These are phyloP conservation scores for Crotalaria pallida DNA, from an alignment of 306 rosid genomes.

Conservation along the genomic window DNA sequence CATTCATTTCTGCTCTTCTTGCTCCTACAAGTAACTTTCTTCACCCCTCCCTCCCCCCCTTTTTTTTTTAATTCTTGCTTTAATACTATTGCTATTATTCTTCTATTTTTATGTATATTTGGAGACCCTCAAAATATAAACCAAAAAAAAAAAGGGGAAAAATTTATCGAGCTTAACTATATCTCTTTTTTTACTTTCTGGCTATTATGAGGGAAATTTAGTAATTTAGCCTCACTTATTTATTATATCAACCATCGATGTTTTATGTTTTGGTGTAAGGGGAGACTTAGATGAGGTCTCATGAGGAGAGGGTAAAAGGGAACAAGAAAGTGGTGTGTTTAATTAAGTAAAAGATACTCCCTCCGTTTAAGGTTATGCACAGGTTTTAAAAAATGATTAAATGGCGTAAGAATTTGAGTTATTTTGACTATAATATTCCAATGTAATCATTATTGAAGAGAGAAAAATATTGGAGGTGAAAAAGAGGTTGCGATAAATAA, in stretches of 20 bases:
- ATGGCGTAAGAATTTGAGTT: no score
- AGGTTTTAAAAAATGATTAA: no score
- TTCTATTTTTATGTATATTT: neutral
- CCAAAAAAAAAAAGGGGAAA: neutral
- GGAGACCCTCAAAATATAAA: neutral
- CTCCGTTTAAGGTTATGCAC: no score
- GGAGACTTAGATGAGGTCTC: no score
- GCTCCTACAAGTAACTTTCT: conserved; percentile 55
- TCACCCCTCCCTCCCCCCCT: neutral
- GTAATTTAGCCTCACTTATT: neutral
- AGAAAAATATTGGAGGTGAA: no score
- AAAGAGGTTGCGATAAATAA: no score
- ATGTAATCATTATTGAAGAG: no score
- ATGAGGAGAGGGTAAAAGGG: no score
- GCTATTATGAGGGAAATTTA: neutral
- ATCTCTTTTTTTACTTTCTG: neutral
- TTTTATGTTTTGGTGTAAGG: no score
- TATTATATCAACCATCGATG: neutral
- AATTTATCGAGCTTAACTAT: neutral
- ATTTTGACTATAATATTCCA: no score
- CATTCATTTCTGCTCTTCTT: conserved; percentile 65
- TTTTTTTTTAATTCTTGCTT: neutral
- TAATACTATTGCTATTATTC: neutral
- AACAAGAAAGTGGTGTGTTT: no score
- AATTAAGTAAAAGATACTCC: no score